Conservation (phyloP, 1,139 yeast species). For the Blastobotrys elegans region DNA sequence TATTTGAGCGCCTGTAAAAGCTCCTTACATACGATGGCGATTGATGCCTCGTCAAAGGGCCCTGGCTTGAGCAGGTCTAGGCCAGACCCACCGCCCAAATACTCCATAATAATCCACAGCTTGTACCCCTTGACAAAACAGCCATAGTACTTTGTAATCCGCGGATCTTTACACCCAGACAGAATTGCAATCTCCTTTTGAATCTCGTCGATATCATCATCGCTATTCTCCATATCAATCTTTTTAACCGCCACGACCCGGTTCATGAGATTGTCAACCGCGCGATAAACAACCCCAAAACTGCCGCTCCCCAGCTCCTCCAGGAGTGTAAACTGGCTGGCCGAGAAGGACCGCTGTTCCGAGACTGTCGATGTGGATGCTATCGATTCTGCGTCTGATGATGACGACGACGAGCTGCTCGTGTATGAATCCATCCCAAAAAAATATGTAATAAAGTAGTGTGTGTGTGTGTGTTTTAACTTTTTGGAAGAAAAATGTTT, state of each 20-base stretch:
- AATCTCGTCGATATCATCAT: conserved; percentile 71
- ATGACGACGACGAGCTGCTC: conserved; percentile 2
- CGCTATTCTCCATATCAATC: conserved; percentile 74
- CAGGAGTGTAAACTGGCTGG: conserved; percentile 53
- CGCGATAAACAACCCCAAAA: conserved; percentile 81
- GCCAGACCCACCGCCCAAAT: conserved; percentile 77
- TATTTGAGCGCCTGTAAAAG: conserved; percentile 65
- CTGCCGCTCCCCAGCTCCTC: conserved; percentile 87
- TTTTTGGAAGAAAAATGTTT: no score
- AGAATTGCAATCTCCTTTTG: conserved; percentile 74
- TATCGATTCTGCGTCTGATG: conserved; percentile 8
- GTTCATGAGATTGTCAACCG: conserved; percentile 42
- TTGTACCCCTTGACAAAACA: conserved; percentile 75
- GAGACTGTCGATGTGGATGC: conserved; percentile 15
- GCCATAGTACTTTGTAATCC: conserved; percentile 73
- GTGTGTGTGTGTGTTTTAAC: no score
- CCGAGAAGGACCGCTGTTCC: conserved; percentile 30
- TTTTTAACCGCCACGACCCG: conserved; percentile 25
- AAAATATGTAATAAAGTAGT: no score
- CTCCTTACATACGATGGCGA: conserved; percentile 54
- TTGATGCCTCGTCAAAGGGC: conserved; percentile 50
- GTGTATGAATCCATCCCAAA: conserved; percentile 2
- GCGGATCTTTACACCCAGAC: conserved; percentile 64
- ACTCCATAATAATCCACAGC: conserved; percentile 78
- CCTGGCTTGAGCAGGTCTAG: conserved; percentile 56